Evolutionary conservation across 495 filamentous ascomycete genomes (phyloP), one percentile per base, ranked within the genome.

Genomic region (Daldinia grandis): DNA sequence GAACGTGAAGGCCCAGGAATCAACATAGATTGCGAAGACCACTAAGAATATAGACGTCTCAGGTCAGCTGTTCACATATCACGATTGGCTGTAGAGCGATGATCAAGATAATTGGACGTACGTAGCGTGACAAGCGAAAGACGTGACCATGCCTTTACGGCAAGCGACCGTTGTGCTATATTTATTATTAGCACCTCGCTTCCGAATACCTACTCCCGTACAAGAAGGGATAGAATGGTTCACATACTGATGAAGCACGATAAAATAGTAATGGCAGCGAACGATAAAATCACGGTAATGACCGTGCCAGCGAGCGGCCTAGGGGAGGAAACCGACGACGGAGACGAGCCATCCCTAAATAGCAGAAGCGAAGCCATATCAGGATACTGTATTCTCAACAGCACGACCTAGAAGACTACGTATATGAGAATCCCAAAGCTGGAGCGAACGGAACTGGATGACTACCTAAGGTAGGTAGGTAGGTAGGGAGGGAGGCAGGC

Each of bases 1-100:
- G 58, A 83, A 79, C 15, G 85, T 81, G 67, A 87, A 87, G 25
- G 81, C 35, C 54, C 80, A 81, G 17, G 85, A 87, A 64, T 86
- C 83, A 56, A 74, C 37, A 67, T 86, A 87, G 25, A 87, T 86
- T 8, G 79, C 67, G 54, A 87, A 78, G 31, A 86, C 78, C 49
- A 87, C 85, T 87, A 58, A 5, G 17, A 1, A 28, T 15, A 6
- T 28, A 1, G 6, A 9, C 17, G 17, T 25, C 15, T 7, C 51
- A 9, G 24, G 12, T 69, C 27, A 74, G 62, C 35, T 28, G 6
- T 15, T 9, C 27, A 19, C 28, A 14, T 38, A 15, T 53, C 33
- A 31, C 2, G 6, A 1, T 21, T n/a, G 12, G 27, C 27, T 12
- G 15, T 14, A 15, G 15, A 31, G 40, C 17, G 12, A 15, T 19